These are phyloP conservation scores for Aspergillus sp. DNA, from an alignment of 2,329 filamentous ascomycete species.

Conservation along the genomic window DNA sequence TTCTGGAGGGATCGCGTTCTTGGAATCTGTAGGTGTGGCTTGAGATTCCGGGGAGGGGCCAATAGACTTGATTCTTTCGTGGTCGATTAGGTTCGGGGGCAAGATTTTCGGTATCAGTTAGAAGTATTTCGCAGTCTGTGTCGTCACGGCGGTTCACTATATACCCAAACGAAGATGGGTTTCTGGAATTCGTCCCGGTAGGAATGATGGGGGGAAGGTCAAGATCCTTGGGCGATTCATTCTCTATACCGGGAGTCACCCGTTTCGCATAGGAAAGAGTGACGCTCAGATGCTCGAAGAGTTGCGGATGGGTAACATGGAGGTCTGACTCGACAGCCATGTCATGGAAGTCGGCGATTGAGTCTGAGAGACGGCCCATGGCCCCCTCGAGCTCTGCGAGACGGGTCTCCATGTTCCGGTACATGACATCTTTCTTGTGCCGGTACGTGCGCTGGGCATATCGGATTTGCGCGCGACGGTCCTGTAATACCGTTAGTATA, in stretches of 20 bases:
- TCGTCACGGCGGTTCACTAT: background rate
- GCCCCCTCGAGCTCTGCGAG: conserved; percentile 66
- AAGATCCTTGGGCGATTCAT: too few relatives aligned
- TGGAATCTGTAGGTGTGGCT: conserved; percentile 58
- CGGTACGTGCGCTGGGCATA: conserved; percentile 82
- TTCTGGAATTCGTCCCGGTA: background rate
- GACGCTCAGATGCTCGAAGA: background rate
- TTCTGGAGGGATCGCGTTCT: conserved; percentile 68
- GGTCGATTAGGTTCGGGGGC: background rate
- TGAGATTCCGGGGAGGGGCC: background rate
- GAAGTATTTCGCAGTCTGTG: background rate
- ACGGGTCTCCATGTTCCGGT: conserved; percentile 67
- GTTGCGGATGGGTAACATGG: conserved; percentile 5
- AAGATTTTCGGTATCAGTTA: background rate
- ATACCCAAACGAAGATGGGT: background rate
- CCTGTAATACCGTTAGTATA: background rate
- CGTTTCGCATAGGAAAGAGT: background rate
- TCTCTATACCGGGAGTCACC: background rate
- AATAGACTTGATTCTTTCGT: background rate
- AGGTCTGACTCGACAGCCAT: conserved; percentile 54
- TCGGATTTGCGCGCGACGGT: conserved; percentile 77
- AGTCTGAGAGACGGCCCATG: conserved; percentile 70
- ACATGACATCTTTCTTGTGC: conserved; percentile 76
- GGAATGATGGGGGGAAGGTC: background rate
- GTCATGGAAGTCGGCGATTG: conserved; percentile 67